Conservation (phyloP, 805 yeast genomes). For the Candida endomychidarum region DNA sequence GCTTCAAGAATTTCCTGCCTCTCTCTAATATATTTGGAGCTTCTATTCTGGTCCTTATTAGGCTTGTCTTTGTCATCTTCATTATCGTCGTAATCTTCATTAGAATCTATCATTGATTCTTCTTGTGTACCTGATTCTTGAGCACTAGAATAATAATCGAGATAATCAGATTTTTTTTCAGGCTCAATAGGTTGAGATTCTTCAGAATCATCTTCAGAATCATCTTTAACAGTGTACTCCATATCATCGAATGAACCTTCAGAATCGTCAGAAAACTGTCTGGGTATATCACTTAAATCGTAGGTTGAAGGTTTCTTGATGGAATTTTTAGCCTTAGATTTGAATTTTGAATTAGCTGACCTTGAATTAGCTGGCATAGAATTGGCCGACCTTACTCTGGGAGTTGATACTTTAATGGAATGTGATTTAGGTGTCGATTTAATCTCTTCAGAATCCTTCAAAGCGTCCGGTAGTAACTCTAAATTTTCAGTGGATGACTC, state of each 20-base stretch:
- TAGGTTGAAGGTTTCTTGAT: constrained; percentile 2
- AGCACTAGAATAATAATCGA: not conserved
- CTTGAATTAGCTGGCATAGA: not conserved
- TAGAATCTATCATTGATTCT: constrained; percentile 3
- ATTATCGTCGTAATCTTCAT: constrained; percentile 1
- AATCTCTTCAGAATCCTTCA: not conserved
- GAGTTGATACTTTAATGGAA: not conserved
- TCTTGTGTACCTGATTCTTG: constrained; percentile 1
- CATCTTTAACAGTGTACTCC: not conserved
- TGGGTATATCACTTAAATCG: constrained; percentile 6
- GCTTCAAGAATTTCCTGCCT: not conserved
- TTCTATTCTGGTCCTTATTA: not conserved
- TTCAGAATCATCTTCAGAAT: not conserved
- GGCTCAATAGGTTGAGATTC: constrained; percentile 5
- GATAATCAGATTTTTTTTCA: no score
- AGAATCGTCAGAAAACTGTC: constrained; percentile 5
- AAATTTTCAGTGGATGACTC: not conserved
- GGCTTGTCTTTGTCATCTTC: not conserved
- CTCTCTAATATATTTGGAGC: not conserved
- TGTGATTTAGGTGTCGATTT: not conserved
- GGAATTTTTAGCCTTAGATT: not conserved
- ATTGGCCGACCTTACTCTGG: not conserved
- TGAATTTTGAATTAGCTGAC: not conserved
- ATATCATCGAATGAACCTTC: constrained; percentile 5
- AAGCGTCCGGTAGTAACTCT: constrained; percentile 1